phyloP scores from a whole-genome alignment of 495 filamentous ascomycete species.

The Apiosordaria backusii region DNA sequence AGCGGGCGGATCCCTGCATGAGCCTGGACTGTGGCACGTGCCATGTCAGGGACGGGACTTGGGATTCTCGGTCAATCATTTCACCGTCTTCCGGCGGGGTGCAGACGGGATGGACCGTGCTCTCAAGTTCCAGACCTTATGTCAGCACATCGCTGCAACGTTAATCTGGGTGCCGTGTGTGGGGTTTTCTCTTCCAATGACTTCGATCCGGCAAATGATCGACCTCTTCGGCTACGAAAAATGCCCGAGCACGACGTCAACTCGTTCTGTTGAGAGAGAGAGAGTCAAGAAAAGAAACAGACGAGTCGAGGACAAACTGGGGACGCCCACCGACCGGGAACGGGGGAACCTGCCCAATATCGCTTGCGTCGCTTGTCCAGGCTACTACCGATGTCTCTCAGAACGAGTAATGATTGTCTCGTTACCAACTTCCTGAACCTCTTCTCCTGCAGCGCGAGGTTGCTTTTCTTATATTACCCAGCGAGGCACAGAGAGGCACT shows the following conservation, averaged over 20 bases:
- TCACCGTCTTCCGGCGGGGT: slow-evolving; percentile 19
- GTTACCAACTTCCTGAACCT: neutral
- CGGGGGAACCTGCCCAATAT: neutral
- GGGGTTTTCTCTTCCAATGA: neutral
- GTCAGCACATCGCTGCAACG: slow-evolving; percentile 5
- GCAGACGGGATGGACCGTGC: neutral
- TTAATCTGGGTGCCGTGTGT: slow-evolving; percentile 7
- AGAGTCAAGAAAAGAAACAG: neutral
- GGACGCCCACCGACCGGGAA: neutral
- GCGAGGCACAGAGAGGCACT: slow-evolving; percentile 2
- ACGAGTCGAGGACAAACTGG: neutral
- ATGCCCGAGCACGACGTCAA: slow-evolving; percentile 9
- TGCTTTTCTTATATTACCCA: slow-evolving; percentile 5
- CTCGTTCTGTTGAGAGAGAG: neutral
- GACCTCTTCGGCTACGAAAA: slow-evolving; percentile 6
- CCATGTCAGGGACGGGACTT: neutral
- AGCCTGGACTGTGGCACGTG: neutral
- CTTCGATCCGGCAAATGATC: slow-evolving; percentile 17
- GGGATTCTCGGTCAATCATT: slow-evolving; percentile 22
- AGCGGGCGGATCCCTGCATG: slow-evolving; percentile 11
- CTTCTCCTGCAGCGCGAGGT: neutral
- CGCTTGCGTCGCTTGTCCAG: neutral
- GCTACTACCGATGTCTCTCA: neutral
- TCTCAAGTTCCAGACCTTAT: neutral
- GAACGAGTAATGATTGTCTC: neutral